These are phyloP conservation scores for Umbelopsis sp. DNA, from an alignment of 192 early-diverging fungal genomes.

Conservation along the genomic window DNA sequence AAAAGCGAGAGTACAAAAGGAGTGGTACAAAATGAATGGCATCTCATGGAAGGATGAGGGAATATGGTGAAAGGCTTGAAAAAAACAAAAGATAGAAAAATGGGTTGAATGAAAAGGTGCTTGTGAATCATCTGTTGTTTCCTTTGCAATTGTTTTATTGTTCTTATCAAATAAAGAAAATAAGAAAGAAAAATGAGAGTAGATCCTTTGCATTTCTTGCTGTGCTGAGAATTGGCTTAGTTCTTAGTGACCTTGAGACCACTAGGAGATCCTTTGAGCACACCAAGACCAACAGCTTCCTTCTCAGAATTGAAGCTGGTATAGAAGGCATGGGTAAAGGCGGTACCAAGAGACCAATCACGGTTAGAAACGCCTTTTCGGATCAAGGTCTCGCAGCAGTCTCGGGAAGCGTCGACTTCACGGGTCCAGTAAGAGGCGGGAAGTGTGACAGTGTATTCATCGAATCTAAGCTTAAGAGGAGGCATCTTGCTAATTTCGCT, in stretches of 20 bases:
- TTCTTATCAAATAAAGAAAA: neutral
- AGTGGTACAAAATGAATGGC: constrained; percentile 12
- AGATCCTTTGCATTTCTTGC: neutral
- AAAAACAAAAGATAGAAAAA: neutral
- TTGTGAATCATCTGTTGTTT: neutral
- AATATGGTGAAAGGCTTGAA: neutral
- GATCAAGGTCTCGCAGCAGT: constrained; percentile 23
- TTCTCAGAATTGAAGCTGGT: constrained; percentile 37
- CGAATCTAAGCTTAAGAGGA: constrained; percentile 13
- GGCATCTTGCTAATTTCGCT: constrained; percentile 26
- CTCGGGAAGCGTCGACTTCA: constrained; percentile 26
- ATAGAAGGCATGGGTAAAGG: constrained; percentile 39
- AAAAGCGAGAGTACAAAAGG: constrained; percentile 17
- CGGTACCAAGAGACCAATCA: constrained; percentile 35
- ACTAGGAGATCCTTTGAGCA: constrained; percentile 23
- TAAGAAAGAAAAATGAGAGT: neutral
- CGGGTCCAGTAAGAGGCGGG: constrained; percentile 38
- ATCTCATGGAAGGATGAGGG: neutral
- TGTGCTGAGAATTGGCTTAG: neutral
- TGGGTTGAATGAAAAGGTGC: neutral
- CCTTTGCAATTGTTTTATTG: neutral
- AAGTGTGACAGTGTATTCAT: constrained; percentile 23
- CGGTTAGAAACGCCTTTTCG: constrained; percentile 23
- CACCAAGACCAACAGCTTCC: constrained; percentile 32
- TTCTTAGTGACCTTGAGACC: constrained; percentile 28